Conservation (phyloP, 148 eudicot genomes). For the Vaccinium darrowii region DNA sequence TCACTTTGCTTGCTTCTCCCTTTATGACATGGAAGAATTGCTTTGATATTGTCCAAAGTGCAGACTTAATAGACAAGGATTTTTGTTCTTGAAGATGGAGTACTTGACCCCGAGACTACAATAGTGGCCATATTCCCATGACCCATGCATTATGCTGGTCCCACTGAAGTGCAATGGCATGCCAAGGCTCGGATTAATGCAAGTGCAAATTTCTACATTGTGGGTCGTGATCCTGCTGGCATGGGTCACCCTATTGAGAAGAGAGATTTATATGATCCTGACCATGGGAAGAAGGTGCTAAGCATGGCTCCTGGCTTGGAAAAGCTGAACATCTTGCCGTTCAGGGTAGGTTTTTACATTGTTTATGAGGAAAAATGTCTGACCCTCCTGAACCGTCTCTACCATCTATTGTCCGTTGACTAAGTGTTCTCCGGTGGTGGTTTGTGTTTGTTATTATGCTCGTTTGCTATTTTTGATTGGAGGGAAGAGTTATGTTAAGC, state of each 20-base stretch:
- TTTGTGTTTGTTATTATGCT: no score
- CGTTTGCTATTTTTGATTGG: no score
- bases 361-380: not conserved
- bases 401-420: not conserved
- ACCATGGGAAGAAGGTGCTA: constrained; percentile 88
- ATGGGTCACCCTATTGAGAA: constrained; percentile 89
- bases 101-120: constrained; percentile 87
- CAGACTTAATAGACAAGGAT: not conserved
- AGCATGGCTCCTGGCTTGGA: constrained; percentile 96
- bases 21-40: not conserved
- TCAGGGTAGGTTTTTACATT: constrained; percentile 48
- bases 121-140: constrained; percentile 94
- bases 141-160: constrained; percentile 98
- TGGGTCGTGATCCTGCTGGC: constrained; percentile 94
- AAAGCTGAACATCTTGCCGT: constrained; percentile 85
- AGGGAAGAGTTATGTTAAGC: no score
- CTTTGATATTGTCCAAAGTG: not conserved
- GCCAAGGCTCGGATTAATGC: constrained; percentile 97
- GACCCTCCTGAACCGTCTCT: not conserved
- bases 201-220: constrained; percentile 92
- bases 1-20: not conserved
- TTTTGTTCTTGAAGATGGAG: constrained; percentile 87
- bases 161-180: constrained; percentile 98
- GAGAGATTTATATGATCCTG: constrained; percentile 81
- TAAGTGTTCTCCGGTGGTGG: no score